phyloP scores from a whole-genome alignment of 768 basidiomycete species.

The Phlegmacium glaucopus region DNA sequence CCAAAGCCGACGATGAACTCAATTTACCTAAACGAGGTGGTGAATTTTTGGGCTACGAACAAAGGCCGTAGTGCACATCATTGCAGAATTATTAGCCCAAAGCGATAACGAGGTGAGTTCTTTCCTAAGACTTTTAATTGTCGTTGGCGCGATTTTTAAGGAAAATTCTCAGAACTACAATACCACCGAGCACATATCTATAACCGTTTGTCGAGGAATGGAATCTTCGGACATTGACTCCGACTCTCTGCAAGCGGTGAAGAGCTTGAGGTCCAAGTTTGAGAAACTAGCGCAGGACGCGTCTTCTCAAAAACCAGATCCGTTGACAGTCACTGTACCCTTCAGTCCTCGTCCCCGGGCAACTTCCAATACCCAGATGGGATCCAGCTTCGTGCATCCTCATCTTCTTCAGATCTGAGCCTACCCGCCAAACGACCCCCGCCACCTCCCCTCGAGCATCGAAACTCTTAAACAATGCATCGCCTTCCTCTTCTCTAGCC shows the following conservation, averaged over 20 bases:
- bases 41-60: too few species aligned
- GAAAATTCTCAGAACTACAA: too few species aligned
- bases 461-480: constrained; percentile 31
- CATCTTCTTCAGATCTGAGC: constrained; percentile 56
- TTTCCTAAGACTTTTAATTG: too few species aligned
- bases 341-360: constrained; percentile 39
- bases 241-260: constrained; percentile 58
- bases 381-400: constrained; percentile 39
- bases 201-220: not conserved
- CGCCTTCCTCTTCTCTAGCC: constrained; percentile 37
- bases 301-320: constrained; percentile 12
- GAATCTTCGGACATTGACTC: constrained; percentile 44
- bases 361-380: constrained; percentile 25
- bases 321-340: constrained; percentile 25
- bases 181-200: too few species aligned
- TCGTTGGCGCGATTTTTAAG: too few species aligned
- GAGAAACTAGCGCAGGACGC: constrained; percentile 58
- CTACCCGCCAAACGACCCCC: constrained; percentile 45
- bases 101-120: too few species aligned
- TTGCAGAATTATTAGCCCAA: too few species aligned
- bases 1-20: too few species aligned
- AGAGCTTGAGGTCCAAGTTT: constrained; percentile 66
- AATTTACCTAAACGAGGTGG: too few species aligned
- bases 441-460: constrained; percentile 42
- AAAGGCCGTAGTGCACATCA: too few species aligned